Percentiles rank a stretch among this genome's conserved stretches.
These are phyloP conservation scores for Condylostoma magnum DNA, from an alignment of 169 alveolate species.

Conservation along the genomic window DNA sequence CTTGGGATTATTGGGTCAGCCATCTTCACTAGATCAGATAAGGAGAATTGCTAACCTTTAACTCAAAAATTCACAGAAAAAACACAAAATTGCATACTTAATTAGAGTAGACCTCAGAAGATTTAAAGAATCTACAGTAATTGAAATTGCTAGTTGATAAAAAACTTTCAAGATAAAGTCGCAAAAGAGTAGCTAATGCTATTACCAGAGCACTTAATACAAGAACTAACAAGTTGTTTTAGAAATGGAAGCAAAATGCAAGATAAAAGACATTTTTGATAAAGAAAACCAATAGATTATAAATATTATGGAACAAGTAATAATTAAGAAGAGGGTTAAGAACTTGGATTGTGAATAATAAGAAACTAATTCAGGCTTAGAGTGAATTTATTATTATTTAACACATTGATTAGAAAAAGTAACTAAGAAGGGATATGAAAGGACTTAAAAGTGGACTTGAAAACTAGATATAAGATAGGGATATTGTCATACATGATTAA, in stretches of 20 bases:
- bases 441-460: background rate
- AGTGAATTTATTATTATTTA: conserved; percentile 5
- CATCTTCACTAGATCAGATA: no score
- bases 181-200: background rate
- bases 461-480: background rate
- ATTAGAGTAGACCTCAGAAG: background rate
- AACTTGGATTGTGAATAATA: conserved; percentile 10
- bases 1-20: no score
- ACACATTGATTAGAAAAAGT: background rate
- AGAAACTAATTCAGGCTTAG: background rate
- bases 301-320: conserved; percentile 1
- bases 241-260: background rate
- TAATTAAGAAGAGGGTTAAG: background rate
- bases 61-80: no score
- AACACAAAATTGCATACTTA: background rate
- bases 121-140: background rate
- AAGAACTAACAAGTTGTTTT: background rate
- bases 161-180: background rate
- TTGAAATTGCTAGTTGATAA: background rate
- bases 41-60: no score
- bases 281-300: background rate
- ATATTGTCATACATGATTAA: background rate
- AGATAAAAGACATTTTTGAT: background rate
- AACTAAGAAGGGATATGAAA: background rate
- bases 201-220: background rate